A percentile compares a stretch with the other conserved stretches of the same genome.
Conservation (phyloP, 2,329 filamentous ascomycete species). For the Pseudocercospora pini-densiflorae region DNA sequence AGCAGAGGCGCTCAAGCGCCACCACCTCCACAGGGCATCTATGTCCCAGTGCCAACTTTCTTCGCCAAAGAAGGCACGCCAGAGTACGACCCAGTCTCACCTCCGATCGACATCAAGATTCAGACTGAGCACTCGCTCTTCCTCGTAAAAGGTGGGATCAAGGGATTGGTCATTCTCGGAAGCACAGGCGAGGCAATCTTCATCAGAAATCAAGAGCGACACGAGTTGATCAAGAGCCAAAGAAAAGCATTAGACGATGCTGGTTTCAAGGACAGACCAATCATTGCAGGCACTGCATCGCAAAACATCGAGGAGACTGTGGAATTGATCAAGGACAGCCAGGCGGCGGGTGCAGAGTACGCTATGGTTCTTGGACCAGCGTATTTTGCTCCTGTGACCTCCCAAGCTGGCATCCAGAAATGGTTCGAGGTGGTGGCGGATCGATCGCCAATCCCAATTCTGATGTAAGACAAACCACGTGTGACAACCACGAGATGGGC, state of each 20-base stretch:
- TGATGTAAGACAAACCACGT: conserved; percentile 56
- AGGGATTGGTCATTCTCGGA: conserved; percentile 65
- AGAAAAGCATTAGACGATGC: conserved; percentile 60
- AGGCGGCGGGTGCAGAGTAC: conserved; percentile 63
- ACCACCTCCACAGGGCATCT: conserved; percentile 59
- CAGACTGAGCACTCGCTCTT: conserved; percentile 64
- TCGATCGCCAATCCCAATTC: conserved; percentile 61
- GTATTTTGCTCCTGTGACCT: conserved; percentile 65
- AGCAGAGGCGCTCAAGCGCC: conserved; percentile 23
- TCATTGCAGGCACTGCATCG: conserved; percentile 66
- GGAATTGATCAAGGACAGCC: conserved; percentile 60
- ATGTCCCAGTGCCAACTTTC: conserved; percentile 67
- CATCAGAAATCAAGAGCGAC: conserved; percentile 62
- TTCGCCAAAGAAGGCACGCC: conserved; percentile 57
- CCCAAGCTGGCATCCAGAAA: conserved; percentile 62
- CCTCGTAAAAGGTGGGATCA: conserved; percentile 64
- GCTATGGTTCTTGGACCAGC: conserved; percentile 67
- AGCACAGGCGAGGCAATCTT: conserved; percentile 69
- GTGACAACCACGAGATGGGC: conserved; percentile 4
- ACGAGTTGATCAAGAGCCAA: conserved; percentile 59
- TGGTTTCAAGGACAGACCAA: conserved; percentile 62
- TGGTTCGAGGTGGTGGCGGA: conserved; percentile 68
- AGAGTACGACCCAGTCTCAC: conserved; percentile 51
- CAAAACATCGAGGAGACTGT: conserved; percentile 67
- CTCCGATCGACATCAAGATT: conserved; percentile 61